Evolutionary conservation across 768 basidiomycete species (phyloP), one percentile per base, ranked within the genome.

Genomic region (Ephemerocybe angulata): DNA sequence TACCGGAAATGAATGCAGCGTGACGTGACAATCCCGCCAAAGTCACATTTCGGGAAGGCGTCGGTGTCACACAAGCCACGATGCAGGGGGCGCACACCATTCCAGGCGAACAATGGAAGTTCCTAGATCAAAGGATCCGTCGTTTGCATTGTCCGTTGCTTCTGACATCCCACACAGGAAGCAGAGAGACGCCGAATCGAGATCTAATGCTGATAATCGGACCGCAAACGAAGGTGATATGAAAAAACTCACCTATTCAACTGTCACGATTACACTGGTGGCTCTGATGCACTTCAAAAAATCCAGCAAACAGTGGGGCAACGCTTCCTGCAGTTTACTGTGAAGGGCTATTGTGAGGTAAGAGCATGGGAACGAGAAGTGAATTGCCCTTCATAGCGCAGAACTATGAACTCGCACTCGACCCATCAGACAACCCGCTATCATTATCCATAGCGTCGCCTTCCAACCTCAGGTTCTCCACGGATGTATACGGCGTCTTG

Each of bases 391-490:
- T 30, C 24, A 24, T 25, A 21, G 19, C 24, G 12, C 24, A 19
- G 43, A 19, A 42, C 27, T 52, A 27, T 27, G 24, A 37, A 25
- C 30, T 33, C n/a, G 28, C 52, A 46, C 21, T 40, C 21, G 30
- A 44, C 12, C 15, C 52, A 24, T 53, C 52, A 3, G 52, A 53
- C 41, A 37, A 28, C 30, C 29, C 30, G 21, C 48, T 50, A 65
- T 76, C 75, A 7, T 76, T 69, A 43, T 77, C 75, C 70, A 78
- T 75, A 12, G 70, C 76, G 51, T 75, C 79, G 22, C 52, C 57
- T 60, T 89, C 89, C 62, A 75, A 74, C 56, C 90, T 74, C 59
- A 90, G 82, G 8, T 74, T 76, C 58, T 78, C 76, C 22, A 92
- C 72, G 43, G 81, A 76, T 25, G 75, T 76, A 70, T 90, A 92